phyloP scores from a whole-genome alignment of 177 flowering plant genomes.

The Telopea speciosissima region DNA sequence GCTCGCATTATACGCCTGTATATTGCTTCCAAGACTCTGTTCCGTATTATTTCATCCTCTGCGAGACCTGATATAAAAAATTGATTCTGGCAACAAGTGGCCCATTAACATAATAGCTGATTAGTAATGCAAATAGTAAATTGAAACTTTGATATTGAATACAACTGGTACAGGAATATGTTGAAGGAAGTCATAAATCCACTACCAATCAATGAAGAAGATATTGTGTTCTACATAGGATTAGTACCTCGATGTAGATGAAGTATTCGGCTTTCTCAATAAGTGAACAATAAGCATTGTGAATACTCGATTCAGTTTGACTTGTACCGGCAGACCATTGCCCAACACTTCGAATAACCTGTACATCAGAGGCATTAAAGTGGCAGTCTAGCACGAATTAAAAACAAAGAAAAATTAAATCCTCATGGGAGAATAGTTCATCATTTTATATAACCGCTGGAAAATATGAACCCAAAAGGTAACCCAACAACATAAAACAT shows the following conservation, averaged over 20 bases:
- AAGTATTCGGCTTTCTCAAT: conserved; percentile 91
- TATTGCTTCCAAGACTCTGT: conserved; percentile 84
- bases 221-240: background rate
- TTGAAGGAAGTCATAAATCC: background rate
- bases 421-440: background rate
- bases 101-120: conserved; percentile 14
- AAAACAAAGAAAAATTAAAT: no score
- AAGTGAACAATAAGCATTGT: conserved; percentile 88
- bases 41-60: conserved; percentile 76
- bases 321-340: conserved; percentile 99
- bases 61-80: conserved; percentile 98
- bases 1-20: conserved; percentile 84
- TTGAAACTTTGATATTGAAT: background rate
- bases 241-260: conserved; percentile 85
- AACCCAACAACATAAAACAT: background rate
- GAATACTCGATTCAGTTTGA: conserved; percentile 94
- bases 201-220: background rate
- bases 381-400: background rate
- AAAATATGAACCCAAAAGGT: background rate
- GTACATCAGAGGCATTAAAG: background rate
- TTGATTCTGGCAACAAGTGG: conserved; percentile 71
- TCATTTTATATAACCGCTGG: background rate
- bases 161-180: background rate
- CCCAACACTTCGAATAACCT: conserved; percentile 93
- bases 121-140: background rate